Percentiles rank a stretch among this genome's conserved stretches.
These are phyloP conservation scores for Podosphaera aphanis DNA, from an alignment of 2,329 filamentous ascomycete species.

Conservation along the genomic window DNA sequence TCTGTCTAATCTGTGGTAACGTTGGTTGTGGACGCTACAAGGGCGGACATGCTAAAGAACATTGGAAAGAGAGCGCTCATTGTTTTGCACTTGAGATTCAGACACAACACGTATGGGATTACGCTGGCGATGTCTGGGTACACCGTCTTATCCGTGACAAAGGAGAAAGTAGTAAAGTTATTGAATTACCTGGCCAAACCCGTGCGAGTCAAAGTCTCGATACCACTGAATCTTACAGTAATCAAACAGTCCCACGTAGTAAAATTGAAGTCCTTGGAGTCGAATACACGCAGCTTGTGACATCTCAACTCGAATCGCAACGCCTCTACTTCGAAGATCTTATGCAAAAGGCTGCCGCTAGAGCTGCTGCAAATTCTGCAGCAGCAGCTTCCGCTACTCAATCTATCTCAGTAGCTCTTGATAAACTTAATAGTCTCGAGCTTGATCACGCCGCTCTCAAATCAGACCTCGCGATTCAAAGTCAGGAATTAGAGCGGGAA, in stretches of 20 bases:
- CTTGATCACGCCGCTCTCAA: constrained; percentile 24
- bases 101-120: constrained; percentile 95
- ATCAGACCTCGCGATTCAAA: constrained; percentile 30
- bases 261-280: constrained; percentile 59
- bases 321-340: constrained; percentile 86
- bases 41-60: constrained; percentile 73
- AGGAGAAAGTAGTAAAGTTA: constrained; percentile 71
- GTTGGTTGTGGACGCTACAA: constrained; percentile 91
- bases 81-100: constrained; percentile 81
- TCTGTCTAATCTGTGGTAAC: constrained; percentile 80
- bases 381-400: constrained; percentile 38
- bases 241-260: constrained; percentile 32
- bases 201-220: constrained; percentile 11
- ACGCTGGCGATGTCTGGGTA: constrained; percentile 84
- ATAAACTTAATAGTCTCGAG: constrained; percentile 29
- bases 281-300: constrained; percentile 86
- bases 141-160: constrained; percentile 89
- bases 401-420: constrained; percentile 25
- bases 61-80: constrained; percentile 76
- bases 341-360: constrained; percentile 70
- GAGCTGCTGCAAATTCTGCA: constrained; percentile 51
- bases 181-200: constrained; percentile 44
- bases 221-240: background rate
- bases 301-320: constrained; percentile 79
- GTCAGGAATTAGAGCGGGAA: constrained; percentile 43